Evolutionary conservation across 164 flowering plant genomes (phyloP), one percentile per base, ranked within the genome.

Genomic region (Tetracentron sinense): DNA sequence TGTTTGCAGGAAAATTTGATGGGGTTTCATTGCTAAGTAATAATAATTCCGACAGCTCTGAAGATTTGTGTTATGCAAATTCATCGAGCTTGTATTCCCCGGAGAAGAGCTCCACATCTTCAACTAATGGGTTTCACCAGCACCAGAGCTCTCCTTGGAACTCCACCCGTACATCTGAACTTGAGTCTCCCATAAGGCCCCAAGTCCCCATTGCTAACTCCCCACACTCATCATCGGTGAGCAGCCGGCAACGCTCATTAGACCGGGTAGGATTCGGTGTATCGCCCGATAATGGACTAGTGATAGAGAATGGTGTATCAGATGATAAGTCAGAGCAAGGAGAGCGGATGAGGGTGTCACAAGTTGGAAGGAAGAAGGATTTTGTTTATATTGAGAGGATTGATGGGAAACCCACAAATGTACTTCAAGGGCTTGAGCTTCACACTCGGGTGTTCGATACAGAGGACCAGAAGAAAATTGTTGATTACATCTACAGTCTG

Each of bases 381-480:
- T 84, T 75, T 72, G 62, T 53, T 15, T 61, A 63, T 47, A 35
- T 58, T 28, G 88, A 84, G 72, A 74, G 47, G 54, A 49, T 77
- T 38, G 42, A 72, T 62, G 83, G 84, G 61, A 80, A 56, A 38
- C 10, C 56, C 80, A 4, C n/a, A 58, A n/a, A n/a, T n/a, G n/a
- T n/a, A n/a, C n/a, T n/a, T n/a, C n/a, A n/a, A n/a, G n/a, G n/a
- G n/a, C n/a, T n/a, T n/a, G n/a, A n/a, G n/a, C n/a, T n/a, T n/a
- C n/a, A n/a, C n/a, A n/a, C n/a, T n/a, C n/a, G n/a, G 4, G 85
- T 84, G 16, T 84, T 84, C 23, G 69, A 66, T 54, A 66, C 67
- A 0, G 68, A 54, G 52, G 88, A 84, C 73, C 88, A 84, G 56
- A 77, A 70, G 67, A 72, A 63, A 46, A 78, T 84, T 61, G 84